Percentiles rank a stretch among this genome's conserved stretches.
phyloP scores from a whole-genome alignment of 116 monocot species.

The Phalaenopsis hybrid region DNA sequence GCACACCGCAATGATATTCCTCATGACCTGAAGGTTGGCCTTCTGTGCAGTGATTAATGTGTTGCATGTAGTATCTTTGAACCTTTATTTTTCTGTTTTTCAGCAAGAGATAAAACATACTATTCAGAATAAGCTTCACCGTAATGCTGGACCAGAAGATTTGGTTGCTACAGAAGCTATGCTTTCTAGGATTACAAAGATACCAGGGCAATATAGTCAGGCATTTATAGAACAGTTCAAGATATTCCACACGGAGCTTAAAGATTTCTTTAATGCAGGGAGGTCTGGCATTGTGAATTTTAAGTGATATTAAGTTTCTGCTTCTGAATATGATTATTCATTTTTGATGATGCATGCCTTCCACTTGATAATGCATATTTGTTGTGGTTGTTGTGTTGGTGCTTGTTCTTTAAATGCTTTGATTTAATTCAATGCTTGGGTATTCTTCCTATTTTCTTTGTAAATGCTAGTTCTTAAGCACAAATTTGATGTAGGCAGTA shows the following conservation, averaged over 20 bases:
- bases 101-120: constrained; percentile 99
- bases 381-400: neutral
- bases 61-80: neutral
- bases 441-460: neutral
- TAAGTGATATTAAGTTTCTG: neutral
- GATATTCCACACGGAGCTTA: constrained; percentile 84
- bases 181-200: constrained; percentile 74
- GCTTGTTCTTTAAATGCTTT: neutral
- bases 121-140: constrained; percentile 98
- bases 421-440: neutral
- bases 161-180: constrained; percentile 92
- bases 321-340: neutral
- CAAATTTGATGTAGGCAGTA: neutral
- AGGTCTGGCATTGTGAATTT: constrained; percentile 40
- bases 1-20: constrained; percentile 94
- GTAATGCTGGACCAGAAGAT: constrained; percentile 99
- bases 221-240: constrained; percentile 90
- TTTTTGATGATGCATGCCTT: neutral
- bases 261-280: constrained; percentile 99
- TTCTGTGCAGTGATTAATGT: neutral
- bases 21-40: constrained; percentile 85
- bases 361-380: neutral
- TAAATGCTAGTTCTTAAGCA: neutral
- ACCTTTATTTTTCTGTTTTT: constrained; percentile 8
- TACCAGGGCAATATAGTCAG: constrained; percentile 75